phyloP scores from a whole-genome alignment of 192 early-diverging fungal species.

The Coemansia sp. region DNA sequence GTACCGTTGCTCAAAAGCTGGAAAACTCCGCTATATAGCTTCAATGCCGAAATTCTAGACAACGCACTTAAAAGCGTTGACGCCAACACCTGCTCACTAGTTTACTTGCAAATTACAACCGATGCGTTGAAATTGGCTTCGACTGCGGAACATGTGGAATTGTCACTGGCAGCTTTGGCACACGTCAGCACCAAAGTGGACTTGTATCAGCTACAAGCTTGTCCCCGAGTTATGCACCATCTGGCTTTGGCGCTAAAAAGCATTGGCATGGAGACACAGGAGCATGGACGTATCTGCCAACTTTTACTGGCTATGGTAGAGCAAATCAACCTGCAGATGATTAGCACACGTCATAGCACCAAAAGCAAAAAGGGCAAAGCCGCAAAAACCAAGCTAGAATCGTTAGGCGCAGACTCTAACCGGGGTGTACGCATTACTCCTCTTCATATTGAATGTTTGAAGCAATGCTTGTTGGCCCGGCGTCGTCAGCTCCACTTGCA shows the following conservation, averaged over 20 bases:
- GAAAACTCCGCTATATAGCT: background rate
- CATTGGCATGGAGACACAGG: background rate
- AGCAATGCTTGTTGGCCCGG: conserved; percentile 30
- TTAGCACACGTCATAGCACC: background rate
- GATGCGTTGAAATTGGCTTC: conserved; percentile 26
- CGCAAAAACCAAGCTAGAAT: background rate
- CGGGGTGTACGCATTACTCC: conserved; percentile 37
- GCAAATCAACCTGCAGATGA: conserved; percentile 26
- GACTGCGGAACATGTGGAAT: conserved; percentile 8
- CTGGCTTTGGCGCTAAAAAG: conserved; percentile 13
- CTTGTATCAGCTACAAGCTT: conserved; percentile 16
- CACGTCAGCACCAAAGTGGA: conserved; percentile 2
- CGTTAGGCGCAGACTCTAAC: background rate
- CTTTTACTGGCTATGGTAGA: conserved; percentile 19
- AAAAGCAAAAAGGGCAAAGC: background rate
- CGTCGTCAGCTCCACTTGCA: conserved; percentile 20
- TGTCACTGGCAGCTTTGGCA: conserved; percentile 9
- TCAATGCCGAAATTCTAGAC: background rate
- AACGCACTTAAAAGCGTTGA: background rate
- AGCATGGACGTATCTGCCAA: conserved; percentile 8
- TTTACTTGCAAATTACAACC: conserved; percentile 21
- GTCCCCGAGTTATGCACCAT: conserved; percentile 21
- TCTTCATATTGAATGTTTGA: conserved; percentile 41
- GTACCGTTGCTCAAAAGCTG: conserved; percentile 10
- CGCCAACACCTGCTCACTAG: conserved; percentile 3